These are phyloP conservation scores for Oryza officinalis DNA, from an alignment of 176 grass and related monocot species.

Conservation along the genomic window DNA sequence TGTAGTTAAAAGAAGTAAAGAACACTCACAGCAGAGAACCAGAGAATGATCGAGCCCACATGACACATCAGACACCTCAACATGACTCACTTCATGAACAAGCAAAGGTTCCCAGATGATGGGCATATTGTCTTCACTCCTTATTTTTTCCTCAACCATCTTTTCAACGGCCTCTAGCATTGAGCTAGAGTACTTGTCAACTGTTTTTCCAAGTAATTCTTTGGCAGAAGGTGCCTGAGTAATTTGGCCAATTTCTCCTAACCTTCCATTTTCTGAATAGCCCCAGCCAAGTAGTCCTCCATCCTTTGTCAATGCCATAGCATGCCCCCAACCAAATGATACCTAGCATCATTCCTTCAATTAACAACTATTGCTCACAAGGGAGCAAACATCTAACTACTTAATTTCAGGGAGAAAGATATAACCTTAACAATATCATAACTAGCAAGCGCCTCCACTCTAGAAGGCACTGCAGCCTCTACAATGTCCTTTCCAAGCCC, in stretches of 20 bases:
- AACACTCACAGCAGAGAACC: constrained; percentile 69
- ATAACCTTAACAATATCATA: constrained; percentile 75
- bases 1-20: neutral
- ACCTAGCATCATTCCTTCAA: constrained; percentile 51
- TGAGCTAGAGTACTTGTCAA: constrained; percentile 42
- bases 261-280: constrained; percentile 80
- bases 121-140: constrained; percentile 70
- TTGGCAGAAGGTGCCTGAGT: constrained; percentile 28
- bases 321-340: constrained; percentile 91
- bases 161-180: constrained; percentile 73
- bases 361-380: constrained; percentile 15
- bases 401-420: constrained; percentile 29
- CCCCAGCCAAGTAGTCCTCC: constrained; percentile 90
- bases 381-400: constrained; percentile 8
- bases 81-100: constrained; percentile 57
- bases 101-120: constrained; percentile 89
- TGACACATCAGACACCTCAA: constrained; percentile 73
- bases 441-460: constrained; percentile 58
- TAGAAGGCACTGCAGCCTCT: constrained; percentile 52
- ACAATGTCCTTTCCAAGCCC: constrained; percentile 69
- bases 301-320: constrained; percentile 72
- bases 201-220: constrained; percentile 35
- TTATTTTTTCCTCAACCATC: constrained; percentile 79
- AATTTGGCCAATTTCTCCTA: constrained; percentile 71
- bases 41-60: constrained; percentile 94